Base-by-base conservation (phyloP, 225 moss, liverwort and hornwort species). In the Thuidium tamariscinum region DNA sequence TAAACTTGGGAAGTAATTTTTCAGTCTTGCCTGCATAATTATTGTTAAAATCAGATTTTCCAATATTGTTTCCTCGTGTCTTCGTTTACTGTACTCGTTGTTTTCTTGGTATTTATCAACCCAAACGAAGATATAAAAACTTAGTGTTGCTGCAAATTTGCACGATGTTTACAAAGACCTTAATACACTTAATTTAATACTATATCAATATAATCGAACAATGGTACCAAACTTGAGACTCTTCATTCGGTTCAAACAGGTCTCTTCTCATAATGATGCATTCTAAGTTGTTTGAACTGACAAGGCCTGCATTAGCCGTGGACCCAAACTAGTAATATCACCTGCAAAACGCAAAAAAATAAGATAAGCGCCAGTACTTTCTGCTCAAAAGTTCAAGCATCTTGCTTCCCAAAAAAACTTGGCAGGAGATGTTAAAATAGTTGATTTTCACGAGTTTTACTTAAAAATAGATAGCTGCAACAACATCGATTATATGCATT, bases 311-410 rank as follows among this genome's bases (percentile, higher is more conserved):
- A 95, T 87, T 34, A 97, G 91, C 67, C 91, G 91, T 83, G 90
- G 90, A 37, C 97, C 96, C 76, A 97, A 41, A 79, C 75, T 88
- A 16, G 97, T 96, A 62, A 96, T 92, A 76, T 97, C 97, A 93
- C 97, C 97, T 97, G 88, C 88, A 91, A 67, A n/a, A 57, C 60
- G 64, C 83, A 83, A 77, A 87, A 73, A 26, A 68, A 73, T 13
- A 46, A 77, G 70, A 62, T 80, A 13, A 75, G 70, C 32, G 30
- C 46, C 77, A 81, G 4, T 81, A 34, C 65, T 79, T 77, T 61
- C 46, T 60, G 42, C 69, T 76, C 49, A 68, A 34, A 68, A 55
- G 36, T 82, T 86, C 77, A 71, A 76, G 52, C 34, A 68, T 75
- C 51, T 80, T 68, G 67, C 41, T 85, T 9, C 42, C 27, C 51